phyloP scores from a whole-genome alignment of 164 flowering plant genomes.

The Cinnamomum micranthum region DNA sequence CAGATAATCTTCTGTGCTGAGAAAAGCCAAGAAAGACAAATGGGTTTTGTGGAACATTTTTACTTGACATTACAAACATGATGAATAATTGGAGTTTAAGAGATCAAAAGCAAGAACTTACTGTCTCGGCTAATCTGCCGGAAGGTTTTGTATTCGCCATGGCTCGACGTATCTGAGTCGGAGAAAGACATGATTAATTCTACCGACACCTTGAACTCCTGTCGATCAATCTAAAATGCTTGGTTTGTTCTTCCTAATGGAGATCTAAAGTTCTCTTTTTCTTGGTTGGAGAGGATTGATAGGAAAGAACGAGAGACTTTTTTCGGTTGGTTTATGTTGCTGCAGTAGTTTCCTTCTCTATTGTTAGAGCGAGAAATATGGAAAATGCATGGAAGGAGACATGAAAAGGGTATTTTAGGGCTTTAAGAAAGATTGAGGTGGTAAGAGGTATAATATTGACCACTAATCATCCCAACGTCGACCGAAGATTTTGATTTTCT shows the following conservation, averaged over 20 bases:
- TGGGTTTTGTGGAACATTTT: neutral
- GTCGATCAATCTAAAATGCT: neutral
- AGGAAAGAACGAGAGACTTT: neutral
- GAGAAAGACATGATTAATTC: slow-evolving; percentile 27
- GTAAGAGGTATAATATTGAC: neutral
- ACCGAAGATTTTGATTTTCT: too few species aligned
- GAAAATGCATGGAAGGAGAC: neutral
- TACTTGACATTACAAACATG: neutral
- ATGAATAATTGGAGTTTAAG: neutral
- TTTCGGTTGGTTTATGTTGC: neutral
- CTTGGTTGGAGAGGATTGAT: neutral
- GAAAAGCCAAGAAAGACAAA: neutral
- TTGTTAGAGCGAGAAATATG: neutral
- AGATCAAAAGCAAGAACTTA: slow-evolving; percentile 22
- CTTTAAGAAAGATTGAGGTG: neutral
- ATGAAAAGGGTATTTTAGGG: neutral
- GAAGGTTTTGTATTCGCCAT: slow-evolving; percentile 67
- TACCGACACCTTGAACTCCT: neutral
- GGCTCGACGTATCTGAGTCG: slow-evolving; percentile 33
- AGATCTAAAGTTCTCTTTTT: neutral
- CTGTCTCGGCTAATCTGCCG: slow-evolving; percentile 82
- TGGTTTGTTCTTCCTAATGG: neutral
- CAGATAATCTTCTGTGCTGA: neutral
- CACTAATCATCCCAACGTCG: neutral
- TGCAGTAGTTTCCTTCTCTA: neutral